These are phyloP conservation scores for Skeletonema potamos DNA, from an alignment of 108 stramenopile species.

Conservation along the genomic window DNA sequence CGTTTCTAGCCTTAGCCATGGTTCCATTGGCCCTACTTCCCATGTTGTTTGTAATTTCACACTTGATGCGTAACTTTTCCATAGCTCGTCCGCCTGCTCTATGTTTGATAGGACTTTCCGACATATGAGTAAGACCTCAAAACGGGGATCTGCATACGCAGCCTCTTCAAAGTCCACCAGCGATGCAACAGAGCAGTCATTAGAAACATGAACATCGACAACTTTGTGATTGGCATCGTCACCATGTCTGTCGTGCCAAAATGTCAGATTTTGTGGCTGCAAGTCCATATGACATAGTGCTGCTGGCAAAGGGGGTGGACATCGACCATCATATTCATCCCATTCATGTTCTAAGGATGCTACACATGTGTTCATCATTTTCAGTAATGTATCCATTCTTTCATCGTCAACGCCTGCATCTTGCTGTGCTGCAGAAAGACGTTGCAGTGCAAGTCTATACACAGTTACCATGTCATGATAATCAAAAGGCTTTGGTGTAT, in stretches of 20 bases:
- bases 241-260: constrained; percentile 17
- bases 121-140: constrained; percentile 75
- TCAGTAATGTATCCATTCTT: constrained; percentile 9
- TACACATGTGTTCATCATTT: constrained; percentile 15
- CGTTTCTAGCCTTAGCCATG: constrained; percentile 82
- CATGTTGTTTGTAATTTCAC: background rate
- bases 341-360: constrained; percentile 29
- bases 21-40: constrained; percentile 65
- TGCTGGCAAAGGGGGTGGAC: constrained; percentile 34
- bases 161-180: constrained; percentile 91
- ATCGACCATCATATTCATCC: background rate
- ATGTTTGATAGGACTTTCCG: constrained; percentile 81
- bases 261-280: constrained; percentile 84
- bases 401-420: constrained; percentile 1
- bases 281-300: constrained; percentile 84
- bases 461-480: constrained; percentile 37
- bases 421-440: constrained; percentile 1
- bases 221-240: background rate
- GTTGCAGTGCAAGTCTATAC: constrained; percentile 17
- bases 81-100: constrained; percentile 64
- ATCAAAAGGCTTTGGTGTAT: constrained; percentile 29
- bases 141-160: constrained; percentile 77
- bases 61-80: constrained; percentile 48
- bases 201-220: background rate
- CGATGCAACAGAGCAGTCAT: constrained; percentile 44